These are phyloP conservation scores for Dactylellina drechsleri DNA, from an alignment of 2,329 filamentous ascomycete genomes.

Conservation along the genomic window DNA sequence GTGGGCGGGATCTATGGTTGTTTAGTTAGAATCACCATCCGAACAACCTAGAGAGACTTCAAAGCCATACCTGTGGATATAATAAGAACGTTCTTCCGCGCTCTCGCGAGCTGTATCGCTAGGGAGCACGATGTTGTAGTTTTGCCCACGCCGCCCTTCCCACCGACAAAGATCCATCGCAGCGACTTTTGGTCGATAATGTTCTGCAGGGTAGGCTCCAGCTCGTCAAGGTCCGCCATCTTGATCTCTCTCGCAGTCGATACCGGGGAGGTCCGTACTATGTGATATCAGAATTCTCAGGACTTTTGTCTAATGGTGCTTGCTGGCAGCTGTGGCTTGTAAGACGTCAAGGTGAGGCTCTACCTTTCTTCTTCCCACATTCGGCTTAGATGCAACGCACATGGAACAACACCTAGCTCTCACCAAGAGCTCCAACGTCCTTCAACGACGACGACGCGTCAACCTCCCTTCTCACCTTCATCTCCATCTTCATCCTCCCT, in stretches of 20 bases:
- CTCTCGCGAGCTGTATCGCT: slow-evolving; percentile 94
- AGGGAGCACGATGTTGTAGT: slow-evolving; percentile 99
- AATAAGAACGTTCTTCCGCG: slow-evolving; percentile 92
- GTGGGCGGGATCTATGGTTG: slow-evolving; percentile 77
- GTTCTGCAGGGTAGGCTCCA: slow-evolving; percentile 92
- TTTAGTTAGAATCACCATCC: slow-evolving; percentile 8
- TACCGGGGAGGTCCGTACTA: not conserved
- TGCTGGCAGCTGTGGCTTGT: slow-evolving; percentile 22
- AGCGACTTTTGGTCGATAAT: slow-evolving; percentile 95
- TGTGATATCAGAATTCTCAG: slow-evolving; percentile 12
- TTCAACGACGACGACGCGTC: slow-evolving; percentile 51
- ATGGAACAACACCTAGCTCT: slow-evolving; percentile 44
- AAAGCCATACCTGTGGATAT: slow-evolving; percentile 79
- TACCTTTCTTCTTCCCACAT: slow-evolving; percentile 20
- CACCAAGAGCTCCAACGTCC: slow-evolving; percentile 38
- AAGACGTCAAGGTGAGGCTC: slow-evolving; percentile 32
- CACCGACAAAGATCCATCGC: slow-evolving; percentile 98
- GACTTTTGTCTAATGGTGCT: not conserved
- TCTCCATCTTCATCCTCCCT: slow-evolving; percentile 17
- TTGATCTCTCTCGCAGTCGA: slow-evolving; percentile 23
- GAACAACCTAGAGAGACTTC: not conserved
- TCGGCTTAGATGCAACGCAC: slow-evolving; percentile 41
- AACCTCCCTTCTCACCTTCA: slow-evolving; percentile 33
- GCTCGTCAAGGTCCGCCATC: slow-evolving; percentile 73
- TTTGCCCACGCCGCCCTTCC: slow-evolving; percentile 98